Conservation (phyloP, 106 monocot genomes). For the Allium cepa region DNA sequence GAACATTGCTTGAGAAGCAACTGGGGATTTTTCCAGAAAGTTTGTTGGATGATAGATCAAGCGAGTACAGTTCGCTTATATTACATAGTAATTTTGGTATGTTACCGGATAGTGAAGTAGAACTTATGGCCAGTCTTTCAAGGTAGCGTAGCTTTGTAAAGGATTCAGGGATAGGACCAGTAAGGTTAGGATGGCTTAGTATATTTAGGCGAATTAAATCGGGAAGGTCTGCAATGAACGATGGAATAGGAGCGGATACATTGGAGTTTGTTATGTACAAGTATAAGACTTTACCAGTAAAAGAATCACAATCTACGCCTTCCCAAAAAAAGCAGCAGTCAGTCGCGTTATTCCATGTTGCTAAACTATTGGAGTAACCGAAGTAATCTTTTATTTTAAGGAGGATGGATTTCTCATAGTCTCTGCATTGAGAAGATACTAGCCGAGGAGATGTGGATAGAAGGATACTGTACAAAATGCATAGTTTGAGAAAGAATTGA, state of each 20-base stretch:
- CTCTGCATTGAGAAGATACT: background rate
- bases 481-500: background rate
- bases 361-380: background rate
- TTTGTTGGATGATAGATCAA: constrained; percentile 33
- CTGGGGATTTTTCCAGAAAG: constrained; percentile 40
- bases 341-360: background rate
- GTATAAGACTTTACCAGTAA: background rate
- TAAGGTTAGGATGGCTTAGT: constrained; percentile 17
- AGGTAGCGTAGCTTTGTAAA: constrained; percentile 20
- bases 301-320: background rate
- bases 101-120: constrained; percentile 36
- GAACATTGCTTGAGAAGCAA: constrained; percentile 16
- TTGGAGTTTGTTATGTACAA: constrained; percentile 11
- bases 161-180: constrained; percentile 24
- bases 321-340: constrained; percentile 1
- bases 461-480: background rate
- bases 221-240: constrained; percentile 22
- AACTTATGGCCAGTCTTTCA: constrained; percentile 22
- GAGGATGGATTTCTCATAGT: background rate
- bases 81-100: constrained; percentile 35
- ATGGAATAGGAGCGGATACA: constrained; percentile 38
- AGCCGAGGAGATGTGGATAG: background rate
- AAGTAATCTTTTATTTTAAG: background rate
- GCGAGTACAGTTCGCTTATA: constrained; percentile 11
- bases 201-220: constrained; percentile 11